Evolutionary conservation across 2,329 filamentous ascomycete species (phyloP).

Genomic region (Fusarium stilboides): DNA sequence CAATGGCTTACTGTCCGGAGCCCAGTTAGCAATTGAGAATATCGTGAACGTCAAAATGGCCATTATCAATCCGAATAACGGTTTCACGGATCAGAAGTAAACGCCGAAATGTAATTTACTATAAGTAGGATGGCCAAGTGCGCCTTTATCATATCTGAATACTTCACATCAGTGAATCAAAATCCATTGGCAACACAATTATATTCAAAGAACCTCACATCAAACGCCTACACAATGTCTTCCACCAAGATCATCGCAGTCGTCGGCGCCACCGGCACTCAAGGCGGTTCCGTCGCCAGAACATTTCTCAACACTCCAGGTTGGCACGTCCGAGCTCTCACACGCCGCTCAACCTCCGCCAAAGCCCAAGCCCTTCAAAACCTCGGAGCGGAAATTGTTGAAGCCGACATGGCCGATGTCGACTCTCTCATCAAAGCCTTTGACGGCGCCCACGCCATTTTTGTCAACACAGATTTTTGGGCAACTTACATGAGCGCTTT

Average conservation of each 20-base stretch:
- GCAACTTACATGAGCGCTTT: conserved; percentile 59
- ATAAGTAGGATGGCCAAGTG: rapidly evolving
- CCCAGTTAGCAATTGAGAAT: conserved; percentile 11
- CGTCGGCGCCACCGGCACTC: conserved; percentile 63
- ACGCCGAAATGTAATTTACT: neutral
- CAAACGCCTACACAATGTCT: conserved; percentile 16
- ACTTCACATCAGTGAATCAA: neutral
- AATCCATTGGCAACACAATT: neutral
- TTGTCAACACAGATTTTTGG: conserved; percentile 69
- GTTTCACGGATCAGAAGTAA: no score
- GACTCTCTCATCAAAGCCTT: conserved; percentile 59
- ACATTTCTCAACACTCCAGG: conserved; percentile 56
- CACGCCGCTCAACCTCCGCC: conserved; percentile 58
- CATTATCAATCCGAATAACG: neutral
- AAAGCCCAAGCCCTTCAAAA: conserved; percentile 57
- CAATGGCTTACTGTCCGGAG: conserved; percentile 13
- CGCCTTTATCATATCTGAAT: rapidly evolving
- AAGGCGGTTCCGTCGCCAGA: conserved; percentile 64
- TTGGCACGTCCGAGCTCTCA: conserved; percentile 63
- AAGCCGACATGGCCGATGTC: conserved; percentile 60
- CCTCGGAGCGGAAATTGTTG: conserved; percentile 60
- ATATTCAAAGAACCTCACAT: neutral
- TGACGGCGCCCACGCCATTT: conserved; percentile 62
- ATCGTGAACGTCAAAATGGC: neutral
- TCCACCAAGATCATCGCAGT: conserved; percentile 56